A percentile compares a stretch with the other conserved stretches of the same genome.
phyloP scores from a whole-genome alignment of 1,139 yeast species.

The Candida sp. region DNA sequence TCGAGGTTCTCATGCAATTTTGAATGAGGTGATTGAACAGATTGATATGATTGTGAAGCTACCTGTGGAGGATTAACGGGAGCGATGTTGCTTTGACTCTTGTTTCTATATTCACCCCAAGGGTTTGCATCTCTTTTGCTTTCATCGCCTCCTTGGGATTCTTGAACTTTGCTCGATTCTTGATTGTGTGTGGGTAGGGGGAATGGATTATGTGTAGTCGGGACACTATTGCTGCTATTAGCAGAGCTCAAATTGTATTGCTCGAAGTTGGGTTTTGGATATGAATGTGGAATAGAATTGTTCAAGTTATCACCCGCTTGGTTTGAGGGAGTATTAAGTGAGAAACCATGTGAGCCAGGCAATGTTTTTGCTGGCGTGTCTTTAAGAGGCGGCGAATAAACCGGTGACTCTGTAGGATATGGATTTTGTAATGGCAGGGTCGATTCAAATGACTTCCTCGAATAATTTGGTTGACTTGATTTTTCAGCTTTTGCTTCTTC shows the following conservation, averaged over 20 bases:
- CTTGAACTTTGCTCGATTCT: not conserved
- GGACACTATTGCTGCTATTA: not conserved
- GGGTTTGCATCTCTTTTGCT: slow-evolving; percentile 17
- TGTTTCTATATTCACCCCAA: slow-evolving; percentile 20
- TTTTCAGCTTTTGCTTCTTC: slow-evolving; percentile 9
- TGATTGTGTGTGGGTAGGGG: slow-evolving; percentile 6
- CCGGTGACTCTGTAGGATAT: not conserved
- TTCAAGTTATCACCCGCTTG: not conserved
- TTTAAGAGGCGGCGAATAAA: not conserved
- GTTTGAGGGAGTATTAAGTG: not conserved
- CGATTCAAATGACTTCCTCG: not conserved
- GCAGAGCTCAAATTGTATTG: not conserved
- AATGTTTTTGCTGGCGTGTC: not conserved
- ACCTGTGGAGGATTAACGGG: not conserved
- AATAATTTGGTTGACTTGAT: slow-evolving; percentile 10
- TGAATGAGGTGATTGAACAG: not conserved
- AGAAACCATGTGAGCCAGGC: not conserved
- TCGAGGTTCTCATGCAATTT: slow-evolving; percentile 1
- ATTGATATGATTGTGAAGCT: not conserved
- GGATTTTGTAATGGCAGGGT: not conserved
- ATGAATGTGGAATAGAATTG: not conserved
- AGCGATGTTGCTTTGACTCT: not conserved
- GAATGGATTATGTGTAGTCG: slow-evolving; percentile 8
- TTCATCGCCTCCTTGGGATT: slow-evolving; percentile 9
- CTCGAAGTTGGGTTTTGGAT: not conserved